phyloP scores from a whole-genome alignment of 805 yeast genomes.

The Lipomyces kockii region DNA sequence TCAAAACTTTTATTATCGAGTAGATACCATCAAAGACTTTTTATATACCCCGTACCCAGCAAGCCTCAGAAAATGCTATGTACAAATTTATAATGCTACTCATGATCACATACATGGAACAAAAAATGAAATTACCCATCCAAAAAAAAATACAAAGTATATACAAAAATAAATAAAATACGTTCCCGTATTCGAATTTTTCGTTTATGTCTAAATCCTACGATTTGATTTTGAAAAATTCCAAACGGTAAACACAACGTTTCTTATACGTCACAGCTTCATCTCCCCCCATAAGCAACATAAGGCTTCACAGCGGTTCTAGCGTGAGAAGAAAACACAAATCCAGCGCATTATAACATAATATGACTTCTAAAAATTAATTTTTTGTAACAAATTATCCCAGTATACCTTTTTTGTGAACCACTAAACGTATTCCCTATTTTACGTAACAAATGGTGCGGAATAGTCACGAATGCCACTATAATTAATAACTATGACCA shows the following conservation, averaged over 20 bases:
- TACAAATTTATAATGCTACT: background rate
- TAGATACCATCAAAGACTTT: background rate
- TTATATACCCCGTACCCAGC: background rate
- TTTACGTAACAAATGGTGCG: background rate
- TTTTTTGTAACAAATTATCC: background rate
- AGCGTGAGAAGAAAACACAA: background rate
- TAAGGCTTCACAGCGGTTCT: too few species aligned
- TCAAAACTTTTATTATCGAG: background rate
- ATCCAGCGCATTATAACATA: background rate
- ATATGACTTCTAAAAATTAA: background rate
- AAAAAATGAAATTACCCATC: background rate
- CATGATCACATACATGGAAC: background rate
- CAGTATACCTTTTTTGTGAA: background rate
- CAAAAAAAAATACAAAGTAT: background rate
- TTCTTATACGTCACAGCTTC: conserved; percentile 2
- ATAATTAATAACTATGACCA: background rate
- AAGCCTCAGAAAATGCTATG: background rate
- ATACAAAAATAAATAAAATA: conserved; percentile 15
- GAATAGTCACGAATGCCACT: background rate
- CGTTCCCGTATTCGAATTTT: background rate
- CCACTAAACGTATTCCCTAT: background rate
- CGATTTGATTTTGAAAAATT: background rate
- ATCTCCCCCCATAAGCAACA: background rate
- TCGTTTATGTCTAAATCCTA: background rate
- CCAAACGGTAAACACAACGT: background rate